Evolutionary conservation across 1,139 yeast genomes (phyloP).

Genomic region (Yamadazyma blattariae): DNA sequence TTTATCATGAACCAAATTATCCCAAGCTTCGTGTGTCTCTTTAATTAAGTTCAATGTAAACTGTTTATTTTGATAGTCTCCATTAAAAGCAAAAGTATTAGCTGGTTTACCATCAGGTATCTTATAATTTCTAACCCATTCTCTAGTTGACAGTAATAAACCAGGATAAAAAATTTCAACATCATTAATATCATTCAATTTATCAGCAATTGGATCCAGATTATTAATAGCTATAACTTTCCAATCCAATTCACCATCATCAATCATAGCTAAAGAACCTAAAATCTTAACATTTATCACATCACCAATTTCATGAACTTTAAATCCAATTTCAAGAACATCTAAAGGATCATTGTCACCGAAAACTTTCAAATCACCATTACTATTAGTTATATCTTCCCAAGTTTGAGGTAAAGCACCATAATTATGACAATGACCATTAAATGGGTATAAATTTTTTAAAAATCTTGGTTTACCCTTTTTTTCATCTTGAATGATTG

Average conservation of each 20-base stretch:
- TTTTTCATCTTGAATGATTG: constrained; percentile 83
- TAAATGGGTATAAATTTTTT: constrained; percentile 84
- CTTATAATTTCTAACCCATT: constrained; percentile 91
- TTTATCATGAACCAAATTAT: constrained; percentile 53
- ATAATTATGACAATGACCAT: constrained; percentile 88
- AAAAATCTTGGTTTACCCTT: constrained; percentile 83
- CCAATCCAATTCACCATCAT: constrained; percentile 96
- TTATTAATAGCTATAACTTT: constrained; percentile 76
- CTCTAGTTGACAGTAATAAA: constrained; percentile 74
- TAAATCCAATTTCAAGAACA: constrained; percentile 84
- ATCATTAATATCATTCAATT: constrained; percentile 72
- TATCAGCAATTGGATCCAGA: constrained; percentile 72
- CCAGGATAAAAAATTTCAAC: constrained; percentile 78
- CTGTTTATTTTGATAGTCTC: constrained; percentile 69
- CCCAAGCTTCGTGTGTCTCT: constrained; percentile 76
- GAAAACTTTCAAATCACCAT: constrained; percentile 65
- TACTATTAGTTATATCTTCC: constrained; percentile 76
- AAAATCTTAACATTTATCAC: constrained; percentile 79
- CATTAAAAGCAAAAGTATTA: constrained; percentile 83
- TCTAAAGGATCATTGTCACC: constrained; percentile 94
- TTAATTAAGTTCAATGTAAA: constrained; percentile 71
- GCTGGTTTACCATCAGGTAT: constrained; percentile 89
- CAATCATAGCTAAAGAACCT: constrained; percentile 84
- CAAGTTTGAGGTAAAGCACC: constrained; percentile 96
- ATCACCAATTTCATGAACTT: constrained; percentile 69